Evolutionary conservation across 2,329 filamentous ascomycete species (phyloP).

Genomic region (Fusarium temperatum): DNA sequence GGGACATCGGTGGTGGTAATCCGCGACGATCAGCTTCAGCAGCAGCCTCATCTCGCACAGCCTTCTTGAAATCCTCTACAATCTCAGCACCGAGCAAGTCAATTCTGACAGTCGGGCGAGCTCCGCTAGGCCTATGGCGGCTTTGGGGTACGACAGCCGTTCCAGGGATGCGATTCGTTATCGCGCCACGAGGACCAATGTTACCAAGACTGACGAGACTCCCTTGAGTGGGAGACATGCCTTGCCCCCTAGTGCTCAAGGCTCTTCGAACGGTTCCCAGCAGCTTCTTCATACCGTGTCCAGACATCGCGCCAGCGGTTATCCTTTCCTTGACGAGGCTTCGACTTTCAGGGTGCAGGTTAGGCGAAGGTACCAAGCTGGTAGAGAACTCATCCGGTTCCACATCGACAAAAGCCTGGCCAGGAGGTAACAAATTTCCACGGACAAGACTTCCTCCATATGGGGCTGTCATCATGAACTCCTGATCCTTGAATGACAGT

Average conservation of each 20-base stretch:
- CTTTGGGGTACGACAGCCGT: conserved; percentile 69
- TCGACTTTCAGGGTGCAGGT: conserved; percentile 54
- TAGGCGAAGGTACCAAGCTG: conserved; percentile 62
- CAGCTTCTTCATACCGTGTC: conserved; percentile 84
- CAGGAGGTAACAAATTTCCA: conserved; percentile 84
- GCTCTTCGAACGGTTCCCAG: conserved; percentile 87
- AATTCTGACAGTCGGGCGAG: conserved; percentile 70
- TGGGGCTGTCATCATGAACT: conserved; percentile 69
- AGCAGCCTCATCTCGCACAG: conserved; percentile 71
- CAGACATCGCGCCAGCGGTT: conserved; percentile 68
- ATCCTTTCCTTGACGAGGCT: conserved; percentile 57
- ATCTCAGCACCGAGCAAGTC: conserved; percentile 84
- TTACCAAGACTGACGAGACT: conserved; percentile 59
- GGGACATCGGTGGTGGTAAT: conserved; percentile 18
- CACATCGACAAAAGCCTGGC: conserved; percentile 80
- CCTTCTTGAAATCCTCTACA: conserved; percentile 80
- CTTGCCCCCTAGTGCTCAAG: conserved; percentile 69
- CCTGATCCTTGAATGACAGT: conserved; percentile 61
- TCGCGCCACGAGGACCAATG: conserved; percentile 61
- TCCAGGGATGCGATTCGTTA: conserved; percentile 66
- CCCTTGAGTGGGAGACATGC: conserved; percentile 55
- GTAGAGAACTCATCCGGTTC: conserved; percentile 60
- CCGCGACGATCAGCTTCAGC: conserved; percentile 46
- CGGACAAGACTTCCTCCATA: conserved; percentile 87
- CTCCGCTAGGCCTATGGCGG: conserved; percentile 54